A percentile compares a stretch with the other conserved stretches of the same genome.
phyloP scores from a whole-genome alignment of 495 filamentous ascomycete genomes.

The Talaromyces trachyspermus region DNA sequence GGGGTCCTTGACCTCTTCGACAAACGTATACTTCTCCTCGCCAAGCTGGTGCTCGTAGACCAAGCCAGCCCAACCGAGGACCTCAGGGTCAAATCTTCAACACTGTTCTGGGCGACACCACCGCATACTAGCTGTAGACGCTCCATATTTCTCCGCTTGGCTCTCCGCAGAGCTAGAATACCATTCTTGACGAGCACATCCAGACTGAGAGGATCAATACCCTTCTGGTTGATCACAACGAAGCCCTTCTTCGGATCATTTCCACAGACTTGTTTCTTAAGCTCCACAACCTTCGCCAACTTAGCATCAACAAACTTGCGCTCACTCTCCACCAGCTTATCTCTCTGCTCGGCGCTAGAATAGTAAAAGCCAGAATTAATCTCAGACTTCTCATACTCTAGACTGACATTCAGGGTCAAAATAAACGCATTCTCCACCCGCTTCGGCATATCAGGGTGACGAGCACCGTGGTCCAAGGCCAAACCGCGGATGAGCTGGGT shows the following conservation, averaged over 20 bases:
- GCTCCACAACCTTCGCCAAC: conserved; percentile 91
- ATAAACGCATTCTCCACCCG: conserved; percentile 92
- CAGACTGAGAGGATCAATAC: conserved; percentile 91
- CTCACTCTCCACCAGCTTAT: conserved; percentile 96
- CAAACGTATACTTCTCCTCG: conserved; percentile 98
- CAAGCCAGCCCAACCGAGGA: conserved; percentile 91
- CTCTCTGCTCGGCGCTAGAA: conserved; percentile 88
- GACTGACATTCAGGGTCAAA: conserved; percentile 87
- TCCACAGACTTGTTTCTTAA: conserved; percentile 97
- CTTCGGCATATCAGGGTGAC: conserved; percentile 98
- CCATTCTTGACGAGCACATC: conserved; percentile 97
- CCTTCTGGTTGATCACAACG: conserved; percentile 98
- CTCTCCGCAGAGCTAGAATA: conserved; percentile 85
- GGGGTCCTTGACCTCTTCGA: conserved; percentile 96
- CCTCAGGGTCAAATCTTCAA: conserved; percentile 85
- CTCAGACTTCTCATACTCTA: conserved; percentile 99
- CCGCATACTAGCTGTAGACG: conserved; percentile 90
- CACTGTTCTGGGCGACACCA: conserved; percentile 86
- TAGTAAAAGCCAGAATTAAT: conserved; percentile 99
- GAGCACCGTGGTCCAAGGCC: conserved; percentile 88
- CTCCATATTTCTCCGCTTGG: conserved; percentile 98
- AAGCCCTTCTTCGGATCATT: conserved; percentile 92
- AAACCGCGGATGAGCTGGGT: conserved; percentile 92
- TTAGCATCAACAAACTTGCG: conserved; percentile 94
- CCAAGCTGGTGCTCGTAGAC: conserved; percentile 97